Evolutionary conservation across 2,329 filamentous ascomycete genomes (phyloP), one percentile per base, ranked within the genome.

Genomic region (Clathrospora elynae): DNA sequence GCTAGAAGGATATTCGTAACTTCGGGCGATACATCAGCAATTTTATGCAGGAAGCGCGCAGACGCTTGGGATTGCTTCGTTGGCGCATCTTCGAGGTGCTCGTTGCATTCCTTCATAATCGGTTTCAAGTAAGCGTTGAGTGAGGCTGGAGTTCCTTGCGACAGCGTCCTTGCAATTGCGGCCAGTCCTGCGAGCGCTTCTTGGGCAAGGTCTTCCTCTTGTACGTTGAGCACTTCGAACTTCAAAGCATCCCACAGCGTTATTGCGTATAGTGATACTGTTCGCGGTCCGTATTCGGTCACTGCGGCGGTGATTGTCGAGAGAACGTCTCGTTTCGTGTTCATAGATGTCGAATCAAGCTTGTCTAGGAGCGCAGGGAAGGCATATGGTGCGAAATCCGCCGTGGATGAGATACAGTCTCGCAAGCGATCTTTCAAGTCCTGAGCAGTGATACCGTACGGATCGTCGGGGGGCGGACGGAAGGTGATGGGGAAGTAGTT

Each of bases 401-500:
- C 72, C 1, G 79, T 84, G 5, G 83, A 79, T 5, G 83, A 75
- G 45, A 87, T 82, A 61, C 84, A 87, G 29, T 81, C 79, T 49
- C 82, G 75, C 10, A 87, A 64, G 18, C 84, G 76, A 36, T 79
- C 76, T 58, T 87, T 87, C 44, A 87, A 66, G 56, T 87, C 80
- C 55, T 86, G 83, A 2, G 84, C 81, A 2, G 84, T 86, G 48
- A 87, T 86, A 1, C 82, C 81, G 49, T 86, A 87, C 1, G 83
- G 83, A 58, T 87, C 84, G 51, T 86, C 83, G 8, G 83, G 84
- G 1, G 84, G 84, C 8, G 84, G 83, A 57, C 81, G 78, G 67
- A 87, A 87, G 0, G 84, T 86, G 53, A 87, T 86, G 0, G 84
- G 84, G 60, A 87, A 87, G 64, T 87, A 87, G 57, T 85, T 86